Conservation (phyloP, 345 rosid genomes). For the Eucalyptus decipiens region DNA sequence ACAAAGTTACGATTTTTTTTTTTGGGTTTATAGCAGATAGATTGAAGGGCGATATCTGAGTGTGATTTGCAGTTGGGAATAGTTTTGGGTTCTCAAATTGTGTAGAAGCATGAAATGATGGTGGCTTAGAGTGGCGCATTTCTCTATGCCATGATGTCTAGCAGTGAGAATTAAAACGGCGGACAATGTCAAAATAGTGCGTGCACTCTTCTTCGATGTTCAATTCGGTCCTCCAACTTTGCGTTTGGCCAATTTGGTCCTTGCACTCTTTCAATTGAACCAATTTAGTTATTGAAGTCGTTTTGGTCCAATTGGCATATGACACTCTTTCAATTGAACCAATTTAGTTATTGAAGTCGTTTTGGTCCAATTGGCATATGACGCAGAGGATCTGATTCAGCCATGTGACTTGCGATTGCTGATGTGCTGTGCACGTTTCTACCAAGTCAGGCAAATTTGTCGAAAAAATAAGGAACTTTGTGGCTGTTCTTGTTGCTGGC, state of each 20-base stretch:
- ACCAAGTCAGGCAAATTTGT: background rate
- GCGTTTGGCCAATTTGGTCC: background rate
- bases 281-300: background rate
- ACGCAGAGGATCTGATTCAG: background rate
- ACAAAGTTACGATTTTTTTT: background rate
- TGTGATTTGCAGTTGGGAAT: background rate
- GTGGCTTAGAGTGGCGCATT: background rate
- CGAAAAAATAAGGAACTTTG: background rate
- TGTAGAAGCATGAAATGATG: background rate
- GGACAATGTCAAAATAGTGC: background rate
- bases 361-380: background rate
- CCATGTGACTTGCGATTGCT: background rate
- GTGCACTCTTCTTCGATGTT: background rate
- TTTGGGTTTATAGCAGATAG: background rate
- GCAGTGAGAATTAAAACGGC: background rate
- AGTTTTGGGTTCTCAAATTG: background rate
- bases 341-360: too few species aligned
- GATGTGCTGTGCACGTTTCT: background rate
- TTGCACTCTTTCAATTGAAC: background rate
- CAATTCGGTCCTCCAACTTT: background rate
- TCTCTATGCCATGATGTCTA: background rate
- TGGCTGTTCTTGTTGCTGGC: background rate
- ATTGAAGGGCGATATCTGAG: background rate
- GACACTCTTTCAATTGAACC: too few species aligned
- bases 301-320: background rate